Percentiles rank a stretch among this genome's conserved stretches.
Conservation (phyloP, 2,329 filamentous ascomycete species). For the Pseudopithomyces maydicus region DNA sequence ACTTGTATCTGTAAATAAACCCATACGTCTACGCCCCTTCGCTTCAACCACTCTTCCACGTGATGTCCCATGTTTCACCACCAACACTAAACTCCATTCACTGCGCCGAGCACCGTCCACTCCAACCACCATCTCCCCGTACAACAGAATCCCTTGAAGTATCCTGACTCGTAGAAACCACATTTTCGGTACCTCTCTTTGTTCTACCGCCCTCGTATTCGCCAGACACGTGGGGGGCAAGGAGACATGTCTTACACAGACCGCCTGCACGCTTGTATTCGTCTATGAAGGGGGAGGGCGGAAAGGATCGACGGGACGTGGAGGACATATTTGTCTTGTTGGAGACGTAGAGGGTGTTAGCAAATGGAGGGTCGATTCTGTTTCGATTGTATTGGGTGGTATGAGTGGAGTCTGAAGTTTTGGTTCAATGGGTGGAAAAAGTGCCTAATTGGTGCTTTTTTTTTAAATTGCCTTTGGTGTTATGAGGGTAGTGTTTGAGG, state of each 20-base stretch:
- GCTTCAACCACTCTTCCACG: not conserved
- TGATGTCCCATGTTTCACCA: not conserved
- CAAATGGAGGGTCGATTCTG: too few relatives aligned
- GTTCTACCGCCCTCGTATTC: not conserved
- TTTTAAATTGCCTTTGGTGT: too few relatives aligned
- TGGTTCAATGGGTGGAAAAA: too few relatives aligned
- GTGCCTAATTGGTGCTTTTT: too few relatives aligned
- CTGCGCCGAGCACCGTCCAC: not conserved
- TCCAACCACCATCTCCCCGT: not conserved
- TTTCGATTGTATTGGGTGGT: too few relatives aligned
- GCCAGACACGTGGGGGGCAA: not conserved
- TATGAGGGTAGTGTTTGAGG: too few relatives aligned
- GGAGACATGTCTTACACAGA: constrained; percentile 4
- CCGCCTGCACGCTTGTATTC: constrained; percentile 4
- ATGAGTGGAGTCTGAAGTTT: too few relatives aligned
- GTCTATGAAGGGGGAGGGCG: not conserved
- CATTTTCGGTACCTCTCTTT: too few relatives aligned
- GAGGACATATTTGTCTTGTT: not conserved
- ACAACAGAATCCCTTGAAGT: not conserved
- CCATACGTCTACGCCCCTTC: not conserved
- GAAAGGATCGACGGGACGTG: not conserved
- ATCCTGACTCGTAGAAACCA: not conserved
- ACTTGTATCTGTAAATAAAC: too few relatives aligned
- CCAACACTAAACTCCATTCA: too few relatives aligned
- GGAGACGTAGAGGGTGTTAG: not conserved